Base-by-base conservation (phyloP, 345 rosid species). In the Carallia brachiata region DNA sequence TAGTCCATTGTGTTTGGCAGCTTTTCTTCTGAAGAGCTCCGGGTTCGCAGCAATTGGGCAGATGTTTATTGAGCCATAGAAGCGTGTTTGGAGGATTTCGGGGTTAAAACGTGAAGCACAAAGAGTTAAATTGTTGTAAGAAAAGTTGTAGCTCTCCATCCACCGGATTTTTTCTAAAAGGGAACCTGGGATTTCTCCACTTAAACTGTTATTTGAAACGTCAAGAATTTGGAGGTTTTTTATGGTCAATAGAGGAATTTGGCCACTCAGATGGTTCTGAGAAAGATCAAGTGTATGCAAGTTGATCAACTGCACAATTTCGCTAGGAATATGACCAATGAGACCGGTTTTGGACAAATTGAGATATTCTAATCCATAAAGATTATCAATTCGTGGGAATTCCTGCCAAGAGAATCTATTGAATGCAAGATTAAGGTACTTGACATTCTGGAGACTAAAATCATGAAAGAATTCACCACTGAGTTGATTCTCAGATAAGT, bases 31-130 rank as follows among this genome's bases (percentile, higher is more conserved):
- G 69, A 93, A 84, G 62, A 85, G 80, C 2, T 31, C 65, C 0
- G 94, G 93, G 56, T 93, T 84, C 47, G 93, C 96, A 65, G 97
- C 96, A n/a, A 93, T 87, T 9, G 97, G 98, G 67, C 98, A 93
- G 82, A 81, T 84, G 69, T 82, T 87, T 31, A 79, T 66, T 36
- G 88, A 84, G 7, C 97, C 97, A 69, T 72, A 78, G 78, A 93
- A 93, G 60, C 83, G 87, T 34, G 69, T 75, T 67, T 62, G 66
- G 28, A 90, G 52, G 68, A 81, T 82, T 68, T 86, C 81, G 0
- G 62, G 74, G 6, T 90, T 79, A 61, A 89, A 74, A 61, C 81
- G 77, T 12, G 78, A 70, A 15, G 85, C 82, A 76, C 98, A 93
- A 18, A 93, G 78, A 69, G 91, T 88, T 60, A 93, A 76, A 85